Conservation (phyloP, 257 asterid genomes). For the Lavandula angustifolia region DNA sequence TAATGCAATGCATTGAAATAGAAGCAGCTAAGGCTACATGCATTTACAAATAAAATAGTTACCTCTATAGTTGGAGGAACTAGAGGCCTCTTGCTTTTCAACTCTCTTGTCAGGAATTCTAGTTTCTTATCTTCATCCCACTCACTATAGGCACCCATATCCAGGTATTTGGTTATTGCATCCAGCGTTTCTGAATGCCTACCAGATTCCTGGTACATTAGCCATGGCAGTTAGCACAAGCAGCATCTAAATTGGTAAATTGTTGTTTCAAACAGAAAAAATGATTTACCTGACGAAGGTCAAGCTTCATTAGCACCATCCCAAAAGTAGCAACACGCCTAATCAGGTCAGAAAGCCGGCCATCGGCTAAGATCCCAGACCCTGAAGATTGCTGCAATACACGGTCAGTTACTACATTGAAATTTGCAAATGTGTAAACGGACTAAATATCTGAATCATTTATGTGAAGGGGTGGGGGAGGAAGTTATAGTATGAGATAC, state of each 20-base stretch:
- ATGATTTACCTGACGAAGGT: constrained; percentile 85
- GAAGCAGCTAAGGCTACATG: constrained; percentile 5
- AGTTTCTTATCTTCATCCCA: constrained; percentile 90
- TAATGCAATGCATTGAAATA: constrained; percentile 16
- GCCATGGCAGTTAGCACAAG: constrained; percentile 23
- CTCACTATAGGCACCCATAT: constrained; percentile 89
- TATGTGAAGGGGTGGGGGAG: not conserved
- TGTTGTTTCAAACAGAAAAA: not conserved
- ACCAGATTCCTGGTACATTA: constrained; percentile 76
- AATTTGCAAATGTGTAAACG: constrained; percentile 13
- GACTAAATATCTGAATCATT: constrained; percentile 16
- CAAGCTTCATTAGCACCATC: constrained; percentile 94
- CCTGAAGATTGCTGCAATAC: constrained; percentile 79
- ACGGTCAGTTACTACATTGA: constrained; percentile 21
- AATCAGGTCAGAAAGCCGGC: constrained; percentile 84
- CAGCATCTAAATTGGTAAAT: constrained; percentile 7
- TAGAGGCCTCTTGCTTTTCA: constrained; percentile 94
- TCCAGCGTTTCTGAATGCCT: constrained; percentile 90
- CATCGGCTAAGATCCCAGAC: constrained; percentile 90
- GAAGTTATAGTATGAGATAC: constrained; percentile 40
- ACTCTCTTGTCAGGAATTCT: constrained; percentile 83
- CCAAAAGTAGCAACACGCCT: constrained; percentile 92
- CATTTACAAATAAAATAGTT: constrained; percentile 15
- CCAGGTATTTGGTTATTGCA: constrained; percentile 84
- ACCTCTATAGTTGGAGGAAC: constrained; percentile 86